Base-by-base conservation (phyloP, 768 basidiomycete species). In the Boletus vinaceobasis region DNA sequence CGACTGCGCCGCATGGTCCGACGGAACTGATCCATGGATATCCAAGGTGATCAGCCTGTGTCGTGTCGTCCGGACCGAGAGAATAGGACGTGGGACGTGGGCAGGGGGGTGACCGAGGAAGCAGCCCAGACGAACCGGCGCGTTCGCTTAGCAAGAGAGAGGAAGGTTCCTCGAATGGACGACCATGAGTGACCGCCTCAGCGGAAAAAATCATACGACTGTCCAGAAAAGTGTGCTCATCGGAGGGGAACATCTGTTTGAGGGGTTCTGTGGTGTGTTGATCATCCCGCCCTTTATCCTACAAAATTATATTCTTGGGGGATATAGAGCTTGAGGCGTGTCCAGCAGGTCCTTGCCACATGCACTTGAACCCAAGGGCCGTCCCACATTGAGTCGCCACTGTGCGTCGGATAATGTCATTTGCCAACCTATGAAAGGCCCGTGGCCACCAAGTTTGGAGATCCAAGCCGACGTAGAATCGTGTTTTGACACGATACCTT, bases 231-330 rank as follows among this genome's bases (percentile, higher is more conserved):
- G 8, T 1, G 14, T 31, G 32, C 19, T 44, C 42, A 15, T 21
- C 1, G 31, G 32, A 42, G 39, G 17, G 7, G 4, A 27, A 33
- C 49, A 50, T 50, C 1, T 32, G 39, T 42, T 19, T 1, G n/a
- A 7, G 35, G 23, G 4, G 17, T n/a, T 7, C 21, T 40, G 26
- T 17, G 32, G 48, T 27, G 17, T 7, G 8, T 4, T 7, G 17
- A 26, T 26, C 19, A 6, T 32, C 32, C 27, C 10, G 45, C 37
- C 56, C 45, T 58, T 58, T 57, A 57, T 55, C 2, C 35, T 23
- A 23, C 14, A 11, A 15, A 21, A 19, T 0, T 4, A 32, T 23
- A 2, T 23, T 23, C 23, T 4, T 4, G 23, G 23, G 27, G 37
- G 21, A 29, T 4, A 29, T 27, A 2, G 23, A 17, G 3, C 26